Evolutionary conservation across 2,329 filamentous ascomycete genomes (phyloP).

Genomic region (Calonectria pseudoturangicola): DNA sequence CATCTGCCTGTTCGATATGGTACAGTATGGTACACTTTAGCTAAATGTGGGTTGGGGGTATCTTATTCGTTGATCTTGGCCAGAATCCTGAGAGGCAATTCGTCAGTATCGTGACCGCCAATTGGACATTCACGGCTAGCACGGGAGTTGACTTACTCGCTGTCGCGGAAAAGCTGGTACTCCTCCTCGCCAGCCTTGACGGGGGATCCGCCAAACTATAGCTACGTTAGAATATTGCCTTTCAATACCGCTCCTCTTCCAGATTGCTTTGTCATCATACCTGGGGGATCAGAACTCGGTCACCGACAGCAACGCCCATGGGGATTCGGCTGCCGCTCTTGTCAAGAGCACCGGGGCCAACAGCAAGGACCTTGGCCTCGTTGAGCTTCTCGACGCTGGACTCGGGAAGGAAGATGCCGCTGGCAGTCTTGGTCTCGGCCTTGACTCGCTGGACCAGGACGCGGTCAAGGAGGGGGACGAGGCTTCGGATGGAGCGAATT

Average conservation of each 20-base stretch:
- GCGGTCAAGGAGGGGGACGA: constrained; percentile 96
- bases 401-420: constrained; percentile 98
- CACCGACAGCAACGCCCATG: constrained; percentile 88
- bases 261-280: constrained; percentile 66
- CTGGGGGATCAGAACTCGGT: constrained; percentile 97
- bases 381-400: constrained; percentile 98
- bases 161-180: constrained; percentile 95
- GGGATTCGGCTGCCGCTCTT: constrained; percentile 91
- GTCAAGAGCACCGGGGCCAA: constrained; percentile 91
- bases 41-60: constrained; percentile 50
- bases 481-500: constrained; percentile 95
- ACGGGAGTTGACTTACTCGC: constrained; percentile 84
- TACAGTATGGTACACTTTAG: constrained; percentile 61
- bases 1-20: constrained; percentile 53
- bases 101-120: constrained; percentile 40
- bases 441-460: constrained; percentile 99
- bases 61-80: constrained; percentile 98
- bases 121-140: not conserved
- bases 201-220: constrained; percentile 91
- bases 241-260: not conserved
- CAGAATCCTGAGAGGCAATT: constrained; percentile 79
- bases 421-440: constrained; percentile 96
- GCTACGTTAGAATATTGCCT: constrained; percentile 52
- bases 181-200: constrained; percentile 99
- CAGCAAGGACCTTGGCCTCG: constrained; percentile 96